These are phyloP conservation scores for Fusarium sp. DNA, from an alignment of 2,329 filamentous ascomycete species.

Conservation along the genomic window DNA sequence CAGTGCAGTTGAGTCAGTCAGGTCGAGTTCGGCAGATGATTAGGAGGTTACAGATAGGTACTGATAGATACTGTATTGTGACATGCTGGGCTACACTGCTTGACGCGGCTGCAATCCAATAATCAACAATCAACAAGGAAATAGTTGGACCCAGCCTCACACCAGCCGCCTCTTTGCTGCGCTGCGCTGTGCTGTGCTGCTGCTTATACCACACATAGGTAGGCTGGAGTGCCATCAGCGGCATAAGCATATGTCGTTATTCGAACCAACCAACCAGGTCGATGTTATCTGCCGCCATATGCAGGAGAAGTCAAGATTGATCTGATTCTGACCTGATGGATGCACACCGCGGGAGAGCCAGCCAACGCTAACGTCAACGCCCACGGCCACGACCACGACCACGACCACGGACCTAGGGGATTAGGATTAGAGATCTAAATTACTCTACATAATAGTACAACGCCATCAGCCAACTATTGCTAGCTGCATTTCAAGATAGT, in stretches of 20 bases:
- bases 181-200: not conserved
- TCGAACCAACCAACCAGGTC: conserved; percentile 26
- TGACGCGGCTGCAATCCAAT: conserved; percentile 31
- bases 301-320: conserved; percentile 30
- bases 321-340: conserved; percentile 16
- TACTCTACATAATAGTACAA: not conserved
- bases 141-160: conserved; percentile 15
- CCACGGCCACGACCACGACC: not conserved
- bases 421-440: not conserved
- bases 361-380: not conserved
- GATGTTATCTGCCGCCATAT: conserved; percentile 19
- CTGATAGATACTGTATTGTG: no score
- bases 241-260: not conserved
- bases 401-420: not conserved
- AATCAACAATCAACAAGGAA: conserved; percentile 31
- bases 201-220: not conserved
- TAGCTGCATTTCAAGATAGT: not conserved
- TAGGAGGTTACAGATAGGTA: not conserved
- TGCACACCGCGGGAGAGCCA: conserved; percentile 26
- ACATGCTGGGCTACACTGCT: conserved; percentile 6
- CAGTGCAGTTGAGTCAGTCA: conserved; percentile 21
- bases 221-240: no score
- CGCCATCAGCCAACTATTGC: not conserved
- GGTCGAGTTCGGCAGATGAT: not conserved
- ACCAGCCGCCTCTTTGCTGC: conserved; percentile 11